A percentile compares a stretch with the other conserved stretches of the same genome.
Conservation (phyloP, 106 monocot genomes). For the Triglochin maritima region DNA sequence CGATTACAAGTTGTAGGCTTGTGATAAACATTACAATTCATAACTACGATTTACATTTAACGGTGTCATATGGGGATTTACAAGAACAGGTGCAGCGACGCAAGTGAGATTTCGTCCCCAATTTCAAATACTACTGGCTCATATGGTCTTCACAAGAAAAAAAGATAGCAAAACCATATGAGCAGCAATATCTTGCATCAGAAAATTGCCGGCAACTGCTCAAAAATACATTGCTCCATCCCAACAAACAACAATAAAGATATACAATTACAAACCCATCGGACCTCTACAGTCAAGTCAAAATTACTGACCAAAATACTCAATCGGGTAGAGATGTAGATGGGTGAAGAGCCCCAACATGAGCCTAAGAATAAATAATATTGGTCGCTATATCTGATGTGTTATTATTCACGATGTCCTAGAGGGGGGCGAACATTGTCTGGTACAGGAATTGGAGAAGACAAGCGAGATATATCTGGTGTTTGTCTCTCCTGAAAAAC, state of each 20-base stretch:
- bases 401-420: slow-evolving; percentile 19
- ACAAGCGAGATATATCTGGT: slow-evolving; percentile 23
- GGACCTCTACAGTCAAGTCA: not conserved
- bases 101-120: no score
- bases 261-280: not conserved
- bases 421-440: slow-evolving; percentile 26
- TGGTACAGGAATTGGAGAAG: slow-evolving; percentile 8
- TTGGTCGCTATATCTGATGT: not conserved
- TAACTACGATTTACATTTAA: no score
- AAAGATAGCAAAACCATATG: slow-evolving; percentile 1
- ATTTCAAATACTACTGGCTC: not conserved
- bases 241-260: not conserved
- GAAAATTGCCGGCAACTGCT: slow-evolving; percentile 1
- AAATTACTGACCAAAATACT: slow-evolving; percentile 1
- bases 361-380: not conserved
- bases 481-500: slow-evolving; percentile 28
- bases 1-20: no score
- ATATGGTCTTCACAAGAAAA: slow-evolving; percentile 3
- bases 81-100: no score
- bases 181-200: not conserved
- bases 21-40: no score
- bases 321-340: not conserved
- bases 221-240: not conserved
- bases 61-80: no score
- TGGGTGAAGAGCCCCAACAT: not conserved